Percentiles rank a stretch among this genome's conserved stretches.
Conservation (phyloP, 2,329 filamentous ascomycete species). For the Fusarium pseudocircinatum region DNA sequence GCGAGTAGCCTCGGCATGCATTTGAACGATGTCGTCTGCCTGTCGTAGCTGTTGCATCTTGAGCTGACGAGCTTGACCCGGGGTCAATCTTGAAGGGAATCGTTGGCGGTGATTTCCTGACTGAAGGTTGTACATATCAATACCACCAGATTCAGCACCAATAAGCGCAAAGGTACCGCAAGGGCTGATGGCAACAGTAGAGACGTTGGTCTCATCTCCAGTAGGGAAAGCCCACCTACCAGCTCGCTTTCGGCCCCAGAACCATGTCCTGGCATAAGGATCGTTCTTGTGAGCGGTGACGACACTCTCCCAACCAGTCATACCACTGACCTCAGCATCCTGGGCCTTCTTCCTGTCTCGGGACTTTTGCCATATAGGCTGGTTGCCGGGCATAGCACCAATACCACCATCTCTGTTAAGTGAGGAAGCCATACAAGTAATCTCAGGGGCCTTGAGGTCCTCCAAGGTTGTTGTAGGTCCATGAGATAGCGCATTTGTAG, state of each 20-base stretch:
- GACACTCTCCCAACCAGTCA: constrained; percentile 96
- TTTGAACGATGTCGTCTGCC: constrained; percentile 65
- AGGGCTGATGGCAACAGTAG: constrained; percentile 86
- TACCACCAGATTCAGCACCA: constrained; percentile 81
- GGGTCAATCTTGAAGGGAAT: constrained; percentile 83
- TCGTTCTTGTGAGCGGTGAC: constrained; percentile 92
- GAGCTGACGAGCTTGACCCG: constrained; percentile 79
- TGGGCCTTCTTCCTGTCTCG: constrained; percentile 68
- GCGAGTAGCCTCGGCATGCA: constrained; percentile 57
- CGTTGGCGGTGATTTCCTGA: constrained; percentile 88
- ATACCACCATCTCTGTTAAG: constrained; percentile 96
- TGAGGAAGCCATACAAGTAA: constrained; percentile 90
- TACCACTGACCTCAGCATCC: constrained; percentile 76
- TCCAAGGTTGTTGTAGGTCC: constrained; percentile 74
- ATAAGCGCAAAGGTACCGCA: constrained; percentile 95
- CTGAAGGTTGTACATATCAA: constrained; percentile 97
- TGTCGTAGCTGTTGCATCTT: constrained; percentile 71
- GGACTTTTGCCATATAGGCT: constrained; percentile 84
- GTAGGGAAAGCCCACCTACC: constrained; percentile 94
- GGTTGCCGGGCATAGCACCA: constrained; percentile 80
- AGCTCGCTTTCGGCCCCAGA: constrained; percentile 94
- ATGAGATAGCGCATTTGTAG: constrained; percentile 63
- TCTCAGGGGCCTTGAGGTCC: constrained; percentile 86
- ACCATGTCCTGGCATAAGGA: constrained; percentile 90
- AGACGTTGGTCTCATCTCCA: constrained; percentile 82